Evolutionary conservation across 2,329 filamentous ascomycete genomes (phyloP).

Genomic region (Alternaria incomplexa): DNA sequence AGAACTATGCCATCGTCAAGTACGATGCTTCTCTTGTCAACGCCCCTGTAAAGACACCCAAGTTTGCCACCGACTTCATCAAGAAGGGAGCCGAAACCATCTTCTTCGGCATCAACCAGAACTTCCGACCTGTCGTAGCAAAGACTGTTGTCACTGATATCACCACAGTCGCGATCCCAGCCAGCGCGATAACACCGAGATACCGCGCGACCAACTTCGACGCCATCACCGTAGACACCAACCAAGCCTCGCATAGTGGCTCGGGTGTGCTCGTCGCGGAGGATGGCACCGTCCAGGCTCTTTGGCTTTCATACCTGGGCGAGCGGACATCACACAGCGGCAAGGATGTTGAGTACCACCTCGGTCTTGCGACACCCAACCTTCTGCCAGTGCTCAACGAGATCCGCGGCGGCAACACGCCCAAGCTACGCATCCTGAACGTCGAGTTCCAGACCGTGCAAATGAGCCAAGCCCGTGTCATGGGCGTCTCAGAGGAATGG

Average conservation of each 20-base stretch:
- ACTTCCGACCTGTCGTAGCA: slow-evolving; percentile 88
- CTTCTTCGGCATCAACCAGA: slow-evolving; percentile 98
- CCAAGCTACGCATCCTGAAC: slow-evolving; percentile 86
- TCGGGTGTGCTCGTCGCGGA: slow-evolving; percentile 90
- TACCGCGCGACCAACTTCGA: slow-evolving; percentile 96
- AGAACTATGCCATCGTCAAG: slow-evolving; percentile 95
- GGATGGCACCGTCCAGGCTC: slow-evolving; percentile 89
- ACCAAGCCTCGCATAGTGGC: slow-evolving; percentile 86
- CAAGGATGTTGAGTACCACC: slow-evolving; percentile 94
- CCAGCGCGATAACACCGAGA: slow-evolving; percentile 86
- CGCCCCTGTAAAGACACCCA: slow-evolving; percentile 88
- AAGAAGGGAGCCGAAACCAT: slow-evolving; percentile 93
- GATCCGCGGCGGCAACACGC: slow-evolving; percentile 79
- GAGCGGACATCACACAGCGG: slow-evolving; percentile 79
- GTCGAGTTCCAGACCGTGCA: slow-evolving; percentile 95
- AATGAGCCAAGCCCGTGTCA: slow-evolving; percentile 95
- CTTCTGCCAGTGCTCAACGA: slow-evolving; percentile 86
- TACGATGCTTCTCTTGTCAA: slow-evolving; percentile 95
- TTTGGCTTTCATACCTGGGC: slow-evolving; percentile 97
- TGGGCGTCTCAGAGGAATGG: slow-evolving; percentile 97
- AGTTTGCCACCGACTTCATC: slow-evolving; percentile 78
- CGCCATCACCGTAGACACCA: slow-evolving; percentile 95
- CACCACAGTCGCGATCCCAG: slow-evolving; percentile 93
- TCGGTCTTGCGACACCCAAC: slow-evolving; percentile 87
- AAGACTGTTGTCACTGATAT: slow-evolving; percentile 97